phyloP scores from a whole-genome alignment of 202 grass and related monocot genomes.

The Panicum virgatum region DNA sequence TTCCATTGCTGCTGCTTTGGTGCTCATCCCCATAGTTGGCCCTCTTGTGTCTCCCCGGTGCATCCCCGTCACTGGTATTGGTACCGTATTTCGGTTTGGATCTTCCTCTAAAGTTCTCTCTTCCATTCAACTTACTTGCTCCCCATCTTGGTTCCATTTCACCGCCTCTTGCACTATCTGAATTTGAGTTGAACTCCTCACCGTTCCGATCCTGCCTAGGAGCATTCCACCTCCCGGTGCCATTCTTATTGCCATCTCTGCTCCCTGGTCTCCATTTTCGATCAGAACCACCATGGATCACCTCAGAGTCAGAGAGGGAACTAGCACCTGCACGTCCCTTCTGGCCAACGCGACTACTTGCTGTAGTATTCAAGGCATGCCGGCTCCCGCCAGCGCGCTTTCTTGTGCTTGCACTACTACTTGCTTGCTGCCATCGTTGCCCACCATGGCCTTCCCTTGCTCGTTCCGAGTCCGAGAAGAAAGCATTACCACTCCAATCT shows the following conservation, averaged over 20 bases:
- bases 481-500: background rate
- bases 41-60: background rate
- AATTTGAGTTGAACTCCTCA: background rate
- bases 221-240: background rate
- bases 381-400: background rate
- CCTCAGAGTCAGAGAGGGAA: conserved; percentile 35
- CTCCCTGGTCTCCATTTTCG: conserved; percentile 27
- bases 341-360: too few relatives aligned
- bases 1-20: background rate
- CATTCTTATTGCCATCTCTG: background rate
- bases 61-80: background rate
- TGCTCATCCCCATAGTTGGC: background rate
- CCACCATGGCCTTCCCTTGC: conserved; percentile 3
- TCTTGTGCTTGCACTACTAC: background rate
- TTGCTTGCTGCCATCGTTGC: conserved; percentile 18
- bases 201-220: background rate
- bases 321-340: background rate
- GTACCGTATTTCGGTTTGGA: background rate
- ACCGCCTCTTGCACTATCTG: background rate
- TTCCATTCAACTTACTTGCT: background rate
- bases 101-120: background rate
- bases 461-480: conserved; percentile 22
- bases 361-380: background rate
- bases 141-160: conserved; percentile 7
- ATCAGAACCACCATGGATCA: background rate